phyloP scores from a whole-genome alignment of 225 moss, liverwort and hornwort species.

The Marchantia paleacea region DNA sequence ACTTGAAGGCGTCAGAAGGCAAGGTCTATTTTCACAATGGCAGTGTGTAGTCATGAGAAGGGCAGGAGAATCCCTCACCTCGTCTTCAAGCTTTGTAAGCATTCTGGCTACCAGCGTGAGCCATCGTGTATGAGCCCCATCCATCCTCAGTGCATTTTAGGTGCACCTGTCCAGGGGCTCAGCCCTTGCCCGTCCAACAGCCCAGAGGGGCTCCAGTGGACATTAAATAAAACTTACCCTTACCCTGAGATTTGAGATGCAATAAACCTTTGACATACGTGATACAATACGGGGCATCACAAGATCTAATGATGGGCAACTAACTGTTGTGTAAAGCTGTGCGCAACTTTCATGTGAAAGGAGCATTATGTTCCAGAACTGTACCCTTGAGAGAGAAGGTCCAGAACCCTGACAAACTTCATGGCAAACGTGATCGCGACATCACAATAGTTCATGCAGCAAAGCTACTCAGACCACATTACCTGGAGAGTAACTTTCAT shows the following conservation, averaged over 20 bases:
- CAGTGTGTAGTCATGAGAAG: constrained; percentile 88
- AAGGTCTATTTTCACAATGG: constrained; percentile 64
- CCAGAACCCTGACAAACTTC: constrained; percentile 45
- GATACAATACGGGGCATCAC: constrained; percentile 52
- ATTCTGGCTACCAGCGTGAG: constrained; percentile 96
- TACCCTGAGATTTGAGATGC: constrained; percentile 66
- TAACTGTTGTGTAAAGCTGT: constrained; percentile 39
- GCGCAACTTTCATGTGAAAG: constrained; percentile 47
- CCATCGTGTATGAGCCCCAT: constrained; percentile 71
- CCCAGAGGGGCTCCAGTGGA: constrained; percentile 77
- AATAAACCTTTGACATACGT: constrained; percentile 65
- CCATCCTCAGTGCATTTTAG: constrained; percentile 98
- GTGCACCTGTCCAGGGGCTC: constrained; percentile 99
- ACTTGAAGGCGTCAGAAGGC: constrained; percentile 47
- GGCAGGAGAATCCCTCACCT: constrained; percentile 99
- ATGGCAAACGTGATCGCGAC: constrained; percentile 51
- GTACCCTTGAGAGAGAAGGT: constrained; percentile 38
- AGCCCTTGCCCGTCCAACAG: constrained; percentile 74
- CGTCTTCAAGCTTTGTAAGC: constrained; percentile 71
- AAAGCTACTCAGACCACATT: constrained; percentile 60
- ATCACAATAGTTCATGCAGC: constrained; percentile 57
- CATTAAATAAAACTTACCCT: constrained; percentile 69
- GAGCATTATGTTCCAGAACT: constrained; percentile 44
- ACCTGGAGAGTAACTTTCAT: constrained; percentile 84
- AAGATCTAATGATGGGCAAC: constrained; percentile 49